A percentile compares a stretch with the other conserved stretches of the same genome.
These are phyloP conservation scores for Hericium rajendrae DNA, from an alignment of 768 basidiomycete species.

Conservation along the genomic window DNA sequence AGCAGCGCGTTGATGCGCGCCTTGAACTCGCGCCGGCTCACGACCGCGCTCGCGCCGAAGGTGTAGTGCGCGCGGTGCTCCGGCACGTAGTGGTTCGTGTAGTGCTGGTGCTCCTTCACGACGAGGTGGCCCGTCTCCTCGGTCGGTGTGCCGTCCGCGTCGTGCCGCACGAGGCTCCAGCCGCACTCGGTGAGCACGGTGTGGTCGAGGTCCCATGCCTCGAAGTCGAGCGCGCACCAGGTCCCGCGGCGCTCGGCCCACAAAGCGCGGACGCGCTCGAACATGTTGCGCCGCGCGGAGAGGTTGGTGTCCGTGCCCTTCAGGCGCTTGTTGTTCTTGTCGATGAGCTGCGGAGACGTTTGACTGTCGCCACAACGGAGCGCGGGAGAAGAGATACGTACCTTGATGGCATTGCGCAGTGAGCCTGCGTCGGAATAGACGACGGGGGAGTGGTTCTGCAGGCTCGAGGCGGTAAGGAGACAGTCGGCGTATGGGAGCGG, in stretches of 20 bases:
- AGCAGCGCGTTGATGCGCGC: slow-evolving; percentile 40
- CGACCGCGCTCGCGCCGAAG: slow-evolving; percentile 52
- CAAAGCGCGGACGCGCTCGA: slow-evolving; percentile 57
- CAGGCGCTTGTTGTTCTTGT: slow-evolving; percentile 72
- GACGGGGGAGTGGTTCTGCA: slow-evolving; percentile 50
- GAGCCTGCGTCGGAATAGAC: slow-evolving; percentile 43
- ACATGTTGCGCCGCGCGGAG: slow-evolving; percentile 45
- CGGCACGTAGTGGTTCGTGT: slow-evolving; percentile 55
- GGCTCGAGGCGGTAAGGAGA: slow-evolving; percentile 49
- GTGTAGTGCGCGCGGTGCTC: slow-evolving; percentile 57
- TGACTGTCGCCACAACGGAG: not conserved
- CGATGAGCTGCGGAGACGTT: slow-evolving; percentile 42
- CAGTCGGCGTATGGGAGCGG: slow-evolving; percentile 75
- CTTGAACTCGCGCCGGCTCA: slow-evolving; percentile 45
- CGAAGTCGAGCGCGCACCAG: slow-evolving; percentile 77
- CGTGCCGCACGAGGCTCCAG: slow-evolving; percentile 55
- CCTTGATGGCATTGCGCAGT: slow-evolving; percentile 54
- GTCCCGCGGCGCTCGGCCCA: slow-evolving; percentile 57
- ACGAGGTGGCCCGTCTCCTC: slow-evolving; percentile 50
- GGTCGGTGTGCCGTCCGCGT: slow-evolving; percentile 33
- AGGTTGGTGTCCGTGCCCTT: slow-evolving; percentile 53
- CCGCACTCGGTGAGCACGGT: slow-evolving; percentile 73
- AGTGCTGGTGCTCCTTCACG: slow-evolving; percentile 49
- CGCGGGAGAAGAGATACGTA: slow-evolving; percentile 15
- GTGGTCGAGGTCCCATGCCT: slow-evolving; percentile 76